Base-by-base conservation (phyloP, 257 asterid species). In the Solanum rostratum region DNA sequence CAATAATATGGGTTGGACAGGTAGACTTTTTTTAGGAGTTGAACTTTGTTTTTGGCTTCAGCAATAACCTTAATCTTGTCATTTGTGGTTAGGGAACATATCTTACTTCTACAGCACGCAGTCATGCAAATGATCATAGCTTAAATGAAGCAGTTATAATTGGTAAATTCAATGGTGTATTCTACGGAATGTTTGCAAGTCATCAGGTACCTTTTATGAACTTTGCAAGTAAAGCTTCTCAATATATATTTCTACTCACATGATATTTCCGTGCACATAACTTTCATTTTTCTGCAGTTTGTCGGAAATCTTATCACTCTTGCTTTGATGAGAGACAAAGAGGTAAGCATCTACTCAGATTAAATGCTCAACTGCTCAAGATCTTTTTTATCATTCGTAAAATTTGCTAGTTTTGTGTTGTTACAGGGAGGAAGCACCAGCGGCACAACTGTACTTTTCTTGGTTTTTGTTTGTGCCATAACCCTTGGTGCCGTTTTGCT, bases 1-100 rank as follows among this genome's bases (percentile, higher is more conserved):
- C 99, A 30, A 92, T 97, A 86, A 94, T 95, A 88, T 97, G 99
- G 99, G 99, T 97, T 92, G 97, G 92, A 39, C 92, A 97, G 99
- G 99, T 94, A 53, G 82, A 33, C 41, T 87, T 80, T 18, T 73
- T 52, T 43, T 70, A 5, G 50, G 22, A 4, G 41, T 53, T 71
- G 33, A 30, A 59, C 49, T 15, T 79, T 85, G 22, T 49, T 41
- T 43, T 49, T 12, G 85, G 54, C 41, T 50, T 84, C 45, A 8
- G 27, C 13, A n/a, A 3, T 70, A 41, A 45, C 11, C 24, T 12
- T 60, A 15, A 7, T 29, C 37, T 57, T 85, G 37, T 50, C 57
- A n/a, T 7, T 74, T 79, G 85, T 33, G 81, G 14, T 73, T 90
- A 94, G 99, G 99, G 99, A 70, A 94, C 99, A 7, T 95, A 94